Base-by-base conservation (phyloP, 176 grass and related monocot species). In the Oryza australiensis region DNA sequence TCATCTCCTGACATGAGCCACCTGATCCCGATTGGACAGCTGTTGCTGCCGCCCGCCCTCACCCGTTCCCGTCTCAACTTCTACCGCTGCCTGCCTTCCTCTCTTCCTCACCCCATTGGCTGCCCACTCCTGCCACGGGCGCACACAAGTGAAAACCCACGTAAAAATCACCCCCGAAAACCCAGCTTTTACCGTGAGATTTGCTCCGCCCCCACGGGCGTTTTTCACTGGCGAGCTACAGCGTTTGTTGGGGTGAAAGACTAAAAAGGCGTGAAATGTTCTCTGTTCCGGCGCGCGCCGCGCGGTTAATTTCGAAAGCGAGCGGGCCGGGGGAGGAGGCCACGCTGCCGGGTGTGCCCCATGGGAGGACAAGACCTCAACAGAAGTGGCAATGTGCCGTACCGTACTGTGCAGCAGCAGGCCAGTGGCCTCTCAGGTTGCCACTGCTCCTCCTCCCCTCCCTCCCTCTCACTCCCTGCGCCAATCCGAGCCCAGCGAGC, bases 21-120 rank as follows among this genome's bases (percentile, higher is more conserved):
- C 90, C 90, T 89, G 79, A 89, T 92, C 90, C 75, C 78, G 86
- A 92, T 83, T 83, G 73, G 86, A 92, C 86, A 89, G 83, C 83
- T 86, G 64, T 80, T 89, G 82, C 87, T 85, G 65, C 76, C 82
- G 30, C 82, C 71, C 37, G 4, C 76, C 69, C 33, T 20, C 35
- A 20, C 35, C 1, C 37, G 35, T 16, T 55, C 6, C 27, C 42
- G n/a, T 20, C 24, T 71, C 78, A n/a, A 27, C 53, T 63, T 26
- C 48, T 34, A 3, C 64, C 53, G 37, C 75, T 29, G 4, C 68
- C 75, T 29, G 4, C 68, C 7, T 16, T 74, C 80, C 8, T 7
- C 64, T 16, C 33, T 5, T 4, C 5, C 48, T 20, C 5, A 13
- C 26, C 64, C 42, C 82, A 81, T 81, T 85, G 72, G 87, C 82